Evolutionary conservation across 2,329 filamentous ascomycete species (phyloP), one percentile per base, ranked within the genome.

Genomic region (Paecilomyces variotii): DNA sequence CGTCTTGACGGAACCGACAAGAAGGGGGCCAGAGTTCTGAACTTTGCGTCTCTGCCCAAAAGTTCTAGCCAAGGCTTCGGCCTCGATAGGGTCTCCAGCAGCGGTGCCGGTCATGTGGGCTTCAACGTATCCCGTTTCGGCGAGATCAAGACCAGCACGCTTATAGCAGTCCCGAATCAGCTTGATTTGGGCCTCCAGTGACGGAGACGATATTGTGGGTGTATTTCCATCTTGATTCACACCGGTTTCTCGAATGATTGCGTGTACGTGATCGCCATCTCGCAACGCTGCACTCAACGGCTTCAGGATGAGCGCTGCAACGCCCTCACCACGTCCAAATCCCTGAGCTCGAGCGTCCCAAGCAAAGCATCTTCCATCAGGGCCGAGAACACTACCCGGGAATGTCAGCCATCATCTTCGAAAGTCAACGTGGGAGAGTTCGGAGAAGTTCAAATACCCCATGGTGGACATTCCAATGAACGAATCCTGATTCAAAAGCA

Each of bases 21-120:
- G 53, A 10, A 69, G 59, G 0, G 67, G 68, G 30, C 30, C 30
- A 6, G 30, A 32, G 2, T 67, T 49, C 14, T 49, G 39, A 32
- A 32, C 30, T 49, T 49, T 49, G 39, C 19, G 39, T n/a, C 6
- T 49, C 39, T 24, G 3, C 25, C 27, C 53, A 54, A 32, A 54
- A 54, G 19, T 12, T 25, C 19, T 49, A n/a, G 12, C 14, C 19
- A 49, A n/a, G 39, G 39, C 39, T 49, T 14, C 19, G 14, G 19
- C 19, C 39, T 49, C 39, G 5, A 49, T 49, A 49, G 30, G 30
- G 65, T 92, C 89, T 61, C 88, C 89, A 34, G 87, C 88, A 70
- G 90, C 87, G 0, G 88, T 92, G 50, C 89, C 89, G 3, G 89
- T 92, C 25, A 87, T 89, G 72, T 93, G 89, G 85, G 91, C 90